Evolutionary conservation across 257 asterid species (phyloP).

Genomic region (Fraxinus anomala): DNA sequence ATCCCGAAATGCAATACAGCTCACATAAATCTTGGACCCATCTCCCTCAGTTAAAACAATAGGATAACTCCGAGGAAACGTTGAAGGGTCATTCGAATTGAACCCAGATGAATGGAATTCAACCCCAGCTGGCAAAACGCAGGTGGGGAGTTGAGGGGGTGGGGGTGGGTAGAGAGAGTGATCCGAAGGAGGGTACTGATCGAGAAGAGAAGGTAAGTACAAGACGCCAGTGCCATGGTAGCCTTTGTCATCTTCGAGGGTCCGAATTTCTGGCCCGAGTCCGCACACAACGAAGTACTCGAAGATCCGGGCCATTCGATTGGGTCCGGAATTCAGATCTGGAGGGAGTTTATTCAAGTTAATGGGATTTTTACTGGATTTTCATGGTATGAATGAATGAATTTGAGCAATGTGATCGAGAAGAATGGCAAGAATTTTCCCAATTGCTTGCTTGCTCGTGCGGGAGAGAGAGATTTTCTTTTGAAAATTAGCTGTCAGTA

Average conservation of each 20-base stretch:
- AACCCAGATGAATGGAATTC: slow-evolving; percentile 63
- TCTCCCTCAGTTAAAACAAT: slow-evolving; percentile 93
- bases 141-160: slow-evolving; percentile 90
- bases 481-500: background rate
- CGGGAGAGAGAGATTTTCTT: background rate
- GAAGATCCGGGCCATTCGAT: slow-evolving; percentile 57
- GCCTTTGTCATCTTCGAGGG: slow-evolving; percentile 71
- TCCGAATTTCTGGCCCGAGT: slow-evolving; percentile 83
- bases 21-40: slow-evolving; percentile 87
- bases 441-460: background rate
- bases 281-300: slow-evolving; percentile 95
- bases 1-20: slow-evolving; percentile 86
- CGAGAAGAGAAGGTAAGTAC: slow-evolving; percentile 75
- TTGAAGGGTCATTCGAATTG: slow-evolving; percentile 46
- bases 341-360: background rate
- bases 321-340: background rate
- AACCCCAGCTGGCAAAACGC: slow-evolving; percentile 88
- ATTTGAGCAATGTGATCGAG: background rate
- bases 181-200: slow-evolving; percentile 77
- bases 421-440: background rate
- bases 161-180: slow-evolving; percentile 78
- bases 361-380: background rate
- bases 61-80: slow-evolving; percentile 75
- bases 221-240: slow-evolving; percentile 62
- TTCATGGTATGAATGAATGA: background rate